Conservation (phyloP, 2,329 filamentous ascomycete species). For the Pezicula radicicola region DNA sequence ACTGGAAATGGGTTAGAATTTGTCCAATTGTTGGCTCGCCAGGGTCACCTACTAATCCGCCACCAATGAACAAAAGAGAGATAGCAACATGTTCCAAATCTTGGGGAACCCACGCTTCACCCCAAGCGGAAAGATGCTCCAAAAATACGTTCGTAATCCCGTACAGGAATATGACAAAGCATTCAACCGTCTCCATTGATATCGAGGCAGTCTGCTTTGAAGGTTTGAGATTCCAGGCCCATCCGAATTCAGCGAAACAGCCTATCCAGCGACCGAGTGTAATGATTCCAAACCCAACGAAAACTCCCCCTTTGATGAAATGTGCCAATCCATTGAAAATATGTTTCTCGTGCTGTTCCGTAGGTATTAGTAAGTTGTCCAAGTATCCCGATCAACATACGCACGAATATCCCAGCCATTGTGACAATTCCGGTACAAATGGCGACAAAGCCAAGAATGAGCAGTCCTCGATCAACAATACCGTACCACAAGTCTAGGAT, state of each 20-base stretch:
- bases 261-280: slow-evolving; percentile 4
- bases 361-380: slow-evolving; percentile 5
- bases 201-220: not conserved
- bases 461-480: slow-evolving; percentile 3
- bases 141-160: slow-evolving; percentile 7
- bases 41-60: slow-evolving; percentile 5
- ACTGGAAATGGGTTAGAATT: slow-evolving; percentile 7
- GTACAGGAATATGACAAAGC: slow-evolving; percentile 5
- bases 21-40: slow-evolving; percentile 3
- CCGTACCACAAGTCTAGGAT: slow-evolving; percentile 4
- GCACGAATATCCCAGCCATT: slow-evolving; percentile 6
- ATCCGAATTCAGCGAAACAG: slow-evolving; percentile 3
- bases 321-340: slow-evolving; percentile 6
- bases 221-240: slow-evolving; percentile 6
- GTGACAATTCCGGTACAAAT: slow-evolving; percentile 8
- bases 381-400: slow-evolving; percentile 6
- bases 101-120: slow-evolving; percentile 1
- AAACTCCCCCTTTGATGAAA: slow-evolving; percentile 6
- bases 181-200: slow-evolving; percentile 6
- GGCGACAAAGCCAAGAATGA: slow-evolving; percentile 7
- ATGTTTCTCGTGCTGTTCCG: slow-evolving; percentile 7
- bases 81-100: slow-evolving; percentile 8
- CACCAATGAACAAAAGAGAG: slow-evolving; percentile 7
- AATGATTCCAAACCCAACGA: slow-evolving; percentile 3
- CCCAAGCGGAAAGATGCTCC: slow-evolving; percentile 6